Conservation (phyloP, 805 yeast genomes). For the Torulaspora quercuum region DNA sequence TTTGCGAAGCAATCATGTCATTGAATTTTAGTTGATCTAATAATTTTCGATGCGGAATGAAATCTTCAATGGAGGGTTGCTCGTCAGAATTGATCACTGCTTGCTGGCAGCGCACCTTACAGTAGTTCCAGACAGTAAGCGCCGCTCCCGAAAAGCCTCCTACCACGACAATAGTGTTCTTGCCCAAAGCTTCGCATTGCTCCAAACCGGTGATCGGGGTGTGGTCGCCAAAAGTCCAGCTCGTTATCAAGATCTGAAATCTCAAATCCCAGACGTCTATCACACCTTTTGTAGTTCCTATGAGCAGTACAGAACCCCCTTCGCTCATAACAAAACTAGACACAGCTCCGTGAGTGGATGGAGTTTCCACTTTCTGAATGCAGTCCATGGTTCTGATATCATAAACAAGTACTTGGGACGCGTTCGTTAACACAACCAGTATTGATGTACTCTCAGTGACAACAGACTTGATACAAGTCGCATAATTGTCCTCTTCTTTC, state of each 20-base stretch:
- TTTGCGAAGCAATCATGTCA: conserved; percentile 1
- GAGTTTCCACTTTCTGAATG: conserved; percentile 46
- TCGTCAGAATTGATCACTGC: conserved; percentile 34
- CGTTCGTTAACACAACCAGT: conserved; percentile 51
- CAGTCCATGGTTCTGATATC: conserved; percentile 58
- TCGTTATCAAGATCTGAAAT: conserved; percentile 55
- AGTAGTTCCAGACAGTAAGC: conserved; percentile 72
- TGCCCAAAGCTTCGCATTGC: conserved; percentile 36
- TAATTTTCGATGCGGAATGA: conserved; percentile 16
- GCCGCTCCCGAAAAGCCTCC: conserved; percentile 65
- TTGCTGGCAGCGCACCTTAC: conserved; percentile 55
- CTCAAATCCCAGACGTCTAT: conserved; percentile 80
- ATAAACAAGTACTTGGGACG: conserved; percentile 47
- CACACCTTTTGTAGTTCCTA: conserved; percentile 74
- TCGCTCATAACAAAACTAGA: conserved; percentile 56
- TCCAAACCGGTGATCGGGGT: conserved; percentile 49
- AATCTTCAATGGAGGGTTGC: conserved; percentile 24
- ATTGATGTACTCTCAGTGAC: conserved; percentile 41
- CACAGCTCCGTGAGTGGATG: conserved; percentile 62
- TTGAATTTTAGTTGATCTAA: conserved; percentile 11
- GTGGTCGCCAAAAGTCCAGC: conserved; percentile 56
- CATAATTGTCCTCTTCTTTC: conserved; percentile 40
- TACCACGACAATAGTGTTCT: conserved; percentile 48
- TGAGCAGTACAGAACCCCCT: conserved; percentile 56
- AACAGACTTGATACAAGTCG: conserved; percentile 44